phyloP scores from a whole-genome alignment of 108 stramenopile species.

The Cyclostephanos tholiformis region DNA sequence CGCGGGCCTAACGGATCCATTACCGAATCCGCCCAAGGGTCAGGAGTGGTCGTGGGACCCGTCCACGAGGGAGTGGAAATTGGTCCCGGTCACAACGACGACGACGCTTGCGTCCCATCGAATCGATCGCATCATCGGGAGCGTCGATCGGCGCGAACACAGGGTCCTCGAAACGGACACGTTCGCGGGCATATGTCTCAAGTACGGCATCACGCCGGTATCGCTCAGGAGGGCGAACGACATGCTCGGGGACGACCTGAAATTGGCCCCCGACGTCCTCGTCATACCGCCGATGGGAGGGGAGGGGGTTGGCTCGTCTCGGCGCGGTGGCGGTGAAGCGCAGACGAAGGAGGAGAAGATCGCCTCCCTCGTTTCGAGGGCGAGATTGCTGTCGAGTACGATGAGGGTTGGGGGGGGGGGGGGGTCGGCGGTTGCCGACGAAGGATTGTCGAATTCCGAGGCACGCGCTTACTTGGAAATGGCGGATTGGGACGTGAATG shows the following conservation, averaged over 20 bases:
- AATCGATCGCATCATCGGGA: background rate
- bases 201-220: constrained; percentile 59
- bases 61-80: constrained; percentile 52
- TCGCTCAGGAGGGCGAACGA: constrained; percentile 63
- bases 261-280: constrained; percentile 56
- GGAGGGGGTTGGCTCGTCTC: background rate
- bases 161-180: constrained; percentile 54
- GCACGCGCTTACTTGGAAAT: background rate
- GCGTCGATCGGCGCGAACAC: constrained; percentile 27
- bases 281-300: constrained; percentile 49
- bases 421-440: constrained; percentile 1
- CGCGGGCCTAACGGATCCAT: constrained; percentile 38
- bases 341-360: constrained; percentile 40
- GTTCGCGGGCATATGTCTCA: constrained; percentile 64
- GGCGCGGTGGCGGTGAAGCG: background rate
- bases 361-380: constrained; percentile 14
- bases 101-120: background rate
- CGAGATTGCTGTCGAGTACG: background rate
- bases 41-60: constrained; percentile 52
- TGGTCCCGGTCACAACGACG: constrained; percentile 32
- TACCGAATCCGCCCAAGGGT: constrained; percentile 60
- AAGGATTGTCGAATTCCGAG: background rate
- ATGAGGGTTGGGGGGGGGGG: too few species aligned
- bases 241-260: constrained; percentile 61
- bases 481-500: constrained; percentile 4